Evolutionary conservation across 495 filamentous ascomycete genomes (phyloP).

Genomic region (Ramalina intermedia): DNA sequence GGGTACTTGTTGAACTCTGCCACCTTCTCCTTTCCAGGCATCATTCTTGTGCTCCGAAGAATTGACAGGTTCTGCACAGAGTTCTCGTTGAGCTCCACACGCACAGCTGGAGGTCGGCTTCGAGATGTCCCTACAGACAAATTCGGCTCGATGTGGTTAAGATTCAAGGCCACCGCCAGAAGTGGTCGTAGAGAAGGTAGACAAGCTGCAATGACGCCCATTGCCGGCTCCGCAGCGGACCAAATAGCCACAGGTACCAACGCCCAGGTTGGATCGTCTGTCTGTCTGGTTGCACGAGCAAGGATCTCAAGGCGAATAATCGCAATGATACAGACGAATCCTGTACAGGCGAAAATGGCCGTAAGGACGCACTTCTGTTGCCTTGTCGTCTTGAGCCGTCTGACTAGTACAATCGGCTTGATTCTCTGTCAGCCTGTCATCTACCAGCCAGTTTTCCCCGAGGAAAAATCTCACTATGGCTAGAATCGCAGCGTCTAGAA

Average conservation of each 20-base stretch:
- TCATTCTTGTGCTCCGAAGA: not conserved
- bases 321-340: constrained; percentile 11
- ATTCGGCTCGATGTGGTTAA: constrained; percentile 1
- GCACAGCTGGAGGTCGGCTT: not conserved
- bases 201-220: constrained; percentile 33
- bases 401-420: constrained; percentile 5
- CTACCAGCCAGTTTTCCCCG: not conserved
- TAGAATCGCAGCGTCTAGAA: constrained; percentile 8
- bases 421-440: not conserved
- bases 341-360: constrained; percentile 6
- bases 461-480: not conserved
- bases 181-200: constrained; percentile 30
- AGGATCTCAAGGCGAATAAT: constrained; percentile 8
- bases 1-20: not conserved
- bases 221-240: constrained; percentile 25
- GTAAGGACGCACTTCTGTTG: constrained; percentile 7
- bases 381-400: constrained; percentile 7
- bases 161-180: constrained; percentile 6
- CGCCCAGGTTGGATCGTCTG: constrained; percentile 9
- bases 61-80: too few species aligned
- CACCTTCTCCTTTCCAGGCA: not conserved
- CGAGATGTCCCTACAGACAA: not conserved
- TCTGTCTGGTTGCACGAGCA: constrained; percentile 1
- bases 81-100: too few species aligned
- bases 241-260: constrained; percentile 10